Percentiles rank a stretch among this genome's conserved stretches.
Evolutionary conservation across 2,329 filamentous ascomycete species (phyloP).

Genomic region (Thelonectria discophora): DNA sequence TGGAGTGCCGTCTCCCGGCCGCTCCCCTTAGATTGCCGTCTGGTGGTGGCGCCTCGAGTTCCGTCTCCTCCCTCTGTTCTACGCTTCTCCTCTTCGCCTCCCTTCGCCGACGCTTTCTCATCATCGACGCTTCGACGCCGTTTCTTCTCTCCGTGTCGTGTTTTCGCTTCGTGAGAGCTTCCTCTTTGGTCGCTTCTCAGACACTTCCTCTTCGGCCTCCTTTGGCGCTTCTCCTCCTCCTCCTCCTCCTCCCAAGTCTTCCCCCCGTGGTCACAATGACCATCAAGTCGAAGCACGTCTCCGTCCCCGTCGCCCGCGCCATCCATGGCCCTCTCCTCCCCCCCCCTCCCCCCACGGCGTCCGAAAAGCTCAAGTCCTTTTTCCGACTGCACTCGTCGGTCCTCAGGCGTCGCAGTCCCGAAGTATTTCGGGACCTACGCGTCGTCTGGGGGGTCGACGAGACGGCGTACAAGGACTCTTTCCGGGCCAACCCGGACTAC

Average conservation of each 20-base stretch:
- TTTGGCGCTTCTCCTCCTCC: background rate
- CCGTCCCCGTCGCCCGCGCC: conserved; percentile 66
- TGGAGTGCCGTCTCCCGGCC: no score
- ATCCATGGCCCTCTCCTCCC: conserved; percentile 28
- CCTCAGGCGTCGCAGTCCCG: conserved; percentile 41
- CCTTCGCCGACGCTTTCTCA: no score
- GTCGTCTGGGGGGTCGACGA: conserved; percentile 48
- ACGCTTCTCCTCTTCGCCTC: no score
- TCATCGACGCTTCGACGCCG: no score
- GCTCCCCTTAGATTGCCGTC: no score
- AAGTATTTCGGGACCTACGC: conserved; percentile 43
- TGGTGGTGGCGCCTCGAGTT: no score
- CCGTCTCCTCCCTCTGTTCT: no score
- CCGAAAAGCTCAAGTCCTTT: conserved; percentile 41
- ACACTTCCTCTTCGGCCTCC: background rate
- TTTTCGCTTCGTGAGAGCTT: no score
- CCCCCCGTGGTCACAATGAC: conserved; percentile 35
- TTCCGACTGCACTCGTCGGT: conserved; percentile 47
- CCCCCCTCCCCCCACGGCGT: conserved; percentile 50
- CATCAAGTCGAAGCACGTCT: conserved; percentile 55
- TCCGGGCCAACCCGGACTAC: conserved; percentile 44
- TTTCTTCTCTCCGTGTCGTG: no score
- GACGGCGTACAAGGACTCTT: conserved; percentile 51
- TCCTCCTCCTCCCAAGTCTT: no score
- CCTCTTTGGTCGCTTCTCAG: no score